phyloP scores from a whole-genome alignment of 2,329 filamentous ascomycete species.

The Hymenoscyphus repandus region DNA sequence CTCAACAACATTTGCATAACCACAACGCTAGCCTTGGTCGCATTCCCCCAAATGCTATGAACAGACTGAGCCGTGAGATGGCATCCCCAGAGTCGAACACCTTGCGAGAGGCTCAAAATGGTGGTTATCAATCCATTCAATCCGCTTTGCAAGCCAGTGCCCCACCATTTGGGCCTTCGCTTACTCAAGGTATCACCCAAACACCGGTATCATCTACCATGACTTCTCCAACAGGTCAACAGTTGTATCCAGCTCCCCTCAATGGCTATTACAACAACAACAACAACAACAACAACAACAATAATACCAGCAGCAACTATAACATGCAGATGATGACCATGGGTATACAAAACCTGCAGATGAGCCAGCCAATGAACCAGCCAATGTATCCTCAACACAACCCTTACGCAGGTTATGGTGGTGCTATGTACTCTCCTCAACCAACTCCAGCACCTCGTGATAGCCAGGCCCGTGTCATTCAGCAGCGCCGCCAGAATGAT shows the following conservation, averaged over 20 bases:
- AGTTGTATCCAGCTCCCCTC: slow-evolving; percentile 19
- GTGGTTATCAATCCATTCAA: slow-evolving; percentile 55
- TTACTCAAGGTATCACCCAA: slow-evolving; percentile 35
- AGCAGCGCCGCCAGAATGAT: slow-evolving; percentile 69
- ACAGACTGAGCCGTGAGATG: slow-evolving; percentile 69
- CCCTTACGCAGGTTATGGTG: slow-evolving; percentile 39
- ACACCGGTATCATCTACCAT: slow-evolving; percentile 23
- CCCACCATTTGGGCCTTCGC: slow-evolving; percentile 67
- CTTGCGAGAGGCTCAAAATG: slow-evolving; percentile 38
- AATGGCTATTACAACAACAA: slow-evolving; percentile 31
- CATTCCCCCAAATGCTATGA: slow-evolving; percentile 62
- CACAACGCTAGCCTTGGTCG: slow-evolving; percentile 80
- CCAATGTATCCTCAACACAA: slow-evolving; percentile 51
- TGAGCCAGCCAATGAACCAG: slow-evolving; percentile 45
- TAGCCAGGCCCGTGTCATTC: slow-evolving; percentile 69
- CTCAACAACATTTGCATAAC: slow-evolving; percentile 56
- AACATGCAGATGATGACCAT: slow-evolving; percentile 59
- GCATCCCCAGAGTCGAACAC: slow-evolving; percentile 28
- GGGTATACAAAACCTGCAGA: slow-evolving; percentile 61
- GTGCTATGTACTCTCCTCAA: slow-evolving; percentile 22
- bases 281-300: slow-evolving; percentile 20
- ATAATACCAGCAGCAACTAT: slow-evolving; percentile 22
- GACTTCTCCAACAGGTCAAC: slow-evolving; percentile 25
- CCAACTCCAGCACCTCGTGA: slow-evolving; percentile 54
- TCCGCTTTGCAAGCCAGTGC: slow-evolving; percentile 77